Evolutionary conservation across 2,329 filamentous ascomycete genomes (phyloP), one percentile per base, ranked within the genome.

Genomic region (Trichophyton verrucosum): DNA sequence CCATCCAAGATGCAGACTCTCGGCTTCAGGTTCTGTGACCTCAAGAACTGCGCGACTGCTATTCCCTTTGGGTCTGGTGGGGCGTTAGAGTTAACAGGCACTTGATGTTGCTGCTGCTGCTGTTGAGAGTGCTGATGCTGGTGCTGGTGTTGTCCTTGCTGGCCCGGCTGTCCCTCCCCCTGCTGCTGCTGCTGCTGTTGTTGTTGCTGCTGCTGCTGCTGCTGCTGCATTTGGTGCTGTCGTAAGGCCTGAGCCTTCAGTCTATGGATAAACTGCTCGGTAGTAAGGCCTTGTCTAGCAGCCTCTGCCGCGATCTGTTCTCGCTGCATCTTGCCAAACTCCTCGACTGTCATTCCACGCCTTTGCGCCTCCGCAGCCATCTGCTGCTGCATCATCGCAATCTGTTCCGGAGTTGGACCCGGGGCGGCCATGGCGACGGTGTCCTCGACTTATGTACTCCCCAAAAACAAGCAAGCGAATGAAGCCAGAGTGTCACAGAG

Each of bases 1-100:
- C 94, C 94, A 66, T 96, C 91, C 66, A 97, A 82, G 65, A 99
- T 95, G 73, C 89, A 92, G 17, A 91, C 96, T 65, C 94, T 82
- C 17, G 83, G 81, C 81, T 99, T 99, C 65, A 99, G 77, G 62
- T 94, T 84, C 76, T 96, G 91, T 62, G 82, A 75, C 67, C 86
- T 85, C 62, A 99, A 78, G 76, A 95, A 99, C 70, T 89, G 87
- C 66, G 94, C 95, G 60, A 99, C 82, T 7, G 91, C 91, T 53
- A 97, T 77, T 20, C 91, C 91, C 69, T 91, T 85, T 44, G 92
- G 92, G 68, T 95, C 94, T 3, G 92, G 89, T 24, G 92, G 89
- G 42, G 74, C 74, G 27, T 70, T 71, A 0, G 75, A 72, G 62
- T 76, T 78, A 59, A 80, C 75, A 17, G 77, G 75, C 13, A 79